These are phyloP conservation scores for Pelargonium australe DNA, from an alignment of 441 rosid species.

Conservation along the genomic window DNA sequence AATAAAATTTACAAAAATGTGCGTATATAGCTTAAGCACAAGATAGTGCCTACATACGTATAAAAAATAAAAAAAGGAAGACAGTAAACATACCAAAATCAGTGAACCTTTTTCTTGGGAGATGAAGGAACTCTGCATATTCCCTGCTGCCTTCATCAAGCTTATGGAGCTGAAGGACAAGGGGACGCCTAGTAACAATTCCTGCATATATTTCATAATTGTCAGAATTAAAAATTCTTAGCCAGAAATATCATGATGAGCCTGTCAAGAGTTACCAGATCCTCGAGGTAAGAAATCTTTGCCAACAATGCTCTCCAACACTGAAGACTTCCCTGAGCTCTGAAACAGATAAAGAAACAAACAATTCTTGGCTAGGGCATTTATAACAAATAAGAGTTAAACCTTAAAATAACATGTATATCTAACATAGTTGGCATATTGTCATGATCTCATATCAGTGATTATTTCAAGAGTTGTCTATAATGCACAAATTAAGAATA, in stretches of 20 bases:
- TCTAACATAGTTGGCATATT: background rate
- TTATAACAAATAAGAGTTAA: background rate
- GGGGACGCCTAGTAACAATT: constrained; percentile 90
- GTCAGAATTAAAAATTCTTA: background rate
- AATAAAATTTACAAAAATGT: background rate
- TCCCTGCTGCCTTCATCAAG: constrained; percentile 81
- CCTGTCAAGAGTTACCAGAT: constrained; percentile 50
- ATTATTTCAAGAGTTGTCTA: too few species aligned
- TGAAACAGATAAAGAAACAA: constrained; percentile 20
- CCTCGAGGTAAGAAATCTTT: constrained; percentile 98
- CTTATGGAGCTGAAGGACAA: constrained; percentile 94
- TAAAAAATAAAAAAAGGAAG: background rate
- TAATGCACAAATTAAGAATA: background rate
- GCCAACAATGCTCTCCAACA: constrained; percentile 89
- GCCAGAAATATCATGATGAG: background rate
- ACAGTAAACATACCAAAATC: constrained; percentile 60
- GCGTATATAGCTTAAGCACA: background rate
- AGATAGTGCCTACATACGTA: background rate
- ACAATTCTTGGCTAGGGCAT: background rate
- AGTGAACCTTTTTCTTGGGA: constrained; percentile 67
- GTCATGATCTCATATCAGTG: background rate
- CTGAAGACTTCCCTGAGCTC: constrained; percentile 99
- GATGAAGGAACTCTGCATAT: constrained; percentile 94
- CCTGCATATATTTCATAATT: constrained; percentile 38
- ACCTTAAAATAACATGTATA: background rate